These are phyloP conservation scores for Tolypocladium ovalisporum DNA, from an alignment of 2,329 filamentous ascomycete species.

Conservation along the genomic window DNA sequence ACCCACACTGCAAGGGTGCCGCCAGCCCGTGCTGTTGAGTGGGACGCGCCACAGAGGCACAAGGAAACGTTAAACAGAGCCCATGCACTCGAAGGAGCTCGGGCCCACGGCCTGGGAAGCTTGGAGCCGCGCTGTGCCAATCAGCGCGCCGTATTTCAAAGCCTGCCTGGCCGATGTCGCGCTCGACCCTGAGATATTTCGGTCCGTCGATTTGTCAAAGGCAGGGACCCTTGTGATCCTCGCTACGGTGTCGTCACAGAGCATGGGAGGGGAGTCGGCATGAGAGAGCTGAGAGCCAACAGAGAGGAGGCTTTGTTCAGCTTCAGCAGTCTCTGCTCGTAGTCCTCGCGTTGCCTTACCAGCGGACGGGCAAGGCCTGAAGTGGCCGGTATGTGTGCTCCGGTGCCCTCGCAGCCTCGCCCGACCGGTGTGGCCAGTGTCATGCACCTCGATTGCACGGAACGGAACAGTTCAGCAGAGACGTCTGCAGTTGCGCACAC, in stretches of 20 bases:
- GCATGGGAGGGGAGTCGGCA: not conserved
- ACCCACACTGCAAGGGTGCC: slow-evolving; percentile 8
- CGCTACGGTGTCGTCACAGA: slow-evolving; percentile 3
- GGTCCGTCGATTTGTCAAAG: not conserved
- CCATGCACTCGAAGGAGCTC: not conserved
- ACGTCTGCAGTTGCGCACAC: not conserved
- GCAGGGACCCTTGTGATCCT: slow-evolving; percentile 7
- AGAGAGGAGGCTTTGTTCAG: not conserved
- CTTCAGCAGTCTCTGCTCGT: not conserved
- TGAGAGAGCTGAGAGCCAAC: not conserved
- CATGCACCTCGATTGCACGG: not conserved
- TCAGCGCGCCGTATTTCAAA: slow-evolving; percentile 18
- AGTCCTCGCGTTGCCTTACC: not conserved
- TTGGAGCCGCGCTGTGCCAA: slow-evolving; percentile 12
- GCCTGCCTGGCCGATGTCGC: slow-evolving; percentile 20
- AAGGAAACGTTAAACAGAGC: slow-evolving; percentile 2
- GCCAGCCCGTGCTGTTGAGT: slow-evolving; percentile 3
- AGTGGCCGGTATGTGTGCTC: not conserved
- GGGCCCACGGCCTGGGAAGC: not conserved
- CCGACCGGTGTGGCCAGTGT: not conserved
- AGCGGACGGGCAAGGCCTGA: not conserved
- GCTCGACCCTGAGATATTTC: slow-evolving; percentile 9
- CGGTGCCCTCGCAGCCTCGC: not conserved
- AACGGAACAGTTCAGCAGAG: not conserved
- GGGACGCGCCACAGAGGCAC: not conserved